phyloP scores from a whole-genome alignment of 208 protist genomes.

The Trypanosoma cruzi region DNA sequence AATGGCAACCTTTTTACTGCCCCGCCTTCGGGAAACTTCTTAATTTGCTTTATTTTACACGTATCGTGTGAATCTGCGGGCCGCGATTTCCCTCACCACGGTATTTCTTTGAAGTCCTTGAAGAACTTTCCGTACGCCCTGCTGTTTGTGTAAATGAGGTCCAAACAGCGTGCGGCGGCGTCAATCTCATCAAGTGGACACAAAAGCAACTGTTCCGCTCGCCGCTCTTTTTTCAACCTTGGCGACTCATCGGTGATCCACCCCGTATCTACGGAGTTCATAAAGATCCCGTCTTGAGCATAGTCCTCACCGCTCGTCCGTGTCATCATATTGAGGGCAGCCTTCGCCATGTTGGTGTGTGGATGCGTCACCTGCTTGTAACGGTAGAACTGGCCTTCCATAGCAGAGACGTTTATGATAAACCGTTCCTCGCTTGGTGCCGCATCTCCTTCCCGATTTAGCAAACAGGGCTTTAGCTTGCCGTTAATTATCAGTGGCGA shows the following conservation, averaged over 20 bases:
- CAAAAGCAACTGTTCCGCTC: constrained; percentile 52
- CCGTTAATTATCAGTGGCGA: constrained; percentile 96
- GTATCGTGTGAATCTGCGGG: no score
- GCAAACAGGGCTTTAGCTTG: constrained; percentile 88
- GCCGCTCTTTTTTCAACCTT: constrained; percentile 82
- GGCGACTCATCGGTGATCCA: constrained; percentile 98
- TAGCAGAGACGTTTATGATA: constrained; percentile 98
- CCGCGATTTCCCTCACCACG: constrained; percentile 56
- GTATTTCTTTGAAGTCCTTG: constrained; percentile 91
- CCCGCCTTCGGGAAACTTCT: no score
- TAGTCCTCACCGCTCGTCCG: constrained; percentile 93
- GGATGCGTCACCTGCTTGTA: constrained; percentile 94
- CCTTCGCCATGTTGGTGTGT: constrained; percentile 99
- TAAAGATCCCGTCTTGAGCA: constrained; percentile 93
- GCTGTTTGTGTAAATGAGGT: constrained; percentile 93
- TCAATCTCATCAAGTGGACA: constrained; percentile 96
- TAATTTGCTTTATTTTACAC: neutral
- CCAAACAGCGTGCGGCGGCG: constrained; percentile 95
- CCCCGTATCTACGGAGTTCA: constrained; percentile 98
- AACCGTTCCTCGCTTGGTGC: constrained; percentile 76
- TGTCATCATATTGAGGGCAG: constrained; percentile 99
- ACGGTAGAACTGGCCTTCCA: constrained; percentile 97
- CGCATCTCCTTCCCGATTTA: constrained; percentile 61
- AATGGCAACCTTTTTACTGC: no score
- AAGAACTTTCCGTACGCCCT: constrained; percentile 84